Conservation (phyloP, 208 protist genomes). For the Trypanosoma congolense region DNA sequence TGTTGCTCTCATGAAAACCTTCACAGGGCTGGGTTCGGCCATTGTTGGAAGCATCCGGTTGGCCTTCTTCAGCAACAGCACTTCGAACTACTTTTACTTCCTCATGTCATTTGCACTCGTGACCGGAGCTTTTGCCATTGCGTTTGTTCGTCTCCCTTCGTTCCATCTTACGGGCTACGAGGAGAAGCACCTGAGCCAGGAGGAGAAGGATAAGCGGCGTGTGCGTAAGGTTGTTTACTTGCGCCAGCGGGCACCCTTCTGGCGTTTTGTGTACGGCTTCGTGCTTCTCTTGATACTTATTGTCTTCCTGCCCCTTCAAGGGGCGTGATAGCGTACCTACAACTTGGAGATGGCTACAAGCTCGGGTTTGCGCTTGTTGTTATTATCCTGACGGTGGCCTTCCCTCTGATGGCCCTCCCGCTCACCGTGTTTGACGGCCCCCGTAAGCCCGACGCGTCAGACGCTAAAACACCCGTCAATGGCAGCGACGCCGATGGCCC, state of each 20-base stretch:
- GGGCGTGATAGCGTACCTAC: constrained; percentile 36
- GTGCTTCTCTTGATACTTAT: constrained; percentile 47
- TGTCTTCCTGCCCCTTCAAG: constrained; percentile 61
- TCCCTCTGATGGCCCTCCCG: constrained; percentile 50
- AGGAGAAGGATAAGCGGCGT: constrained; percentile 27
- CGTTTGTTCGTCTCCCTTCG: constrained; percentile 55
- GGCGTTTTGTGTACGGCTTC: constrained; percentile 64
- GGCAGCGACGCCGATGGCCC: no score
- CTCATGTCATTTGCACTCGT: constrained; percentile 32
- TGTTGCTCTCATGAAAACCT: constrained; percentile 53
- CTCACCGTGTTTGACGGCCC: constrained; percentile 43
- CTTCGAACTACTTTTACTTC: constrained; percentile 53
- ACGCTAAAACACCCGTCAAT: no score
- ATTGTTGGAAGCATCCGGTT: constrained; percentile 35
- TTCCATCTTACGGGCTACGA: constrained; percentile 69
- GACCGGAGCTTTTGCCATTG: constrained; percentile 27
- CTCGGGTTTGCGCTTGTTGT: constrained; percentile 45
- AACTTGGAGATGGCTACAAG: constrained; percentile 25
- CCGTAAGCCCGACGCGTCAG: background rate
- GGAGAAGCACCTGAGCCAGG: constrained; percentile 32
- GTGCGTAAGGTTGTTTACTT: constrained; percentile 49
- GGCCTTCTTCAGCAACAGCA: constrained; percentile 52
- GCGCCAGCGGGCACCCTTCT: constrained; percentile 55
- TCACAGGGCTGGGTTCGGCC: constrained; percentile 39
- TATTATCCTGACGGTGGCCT: constrained; percentile 24